These are phyloP conservation scores for Aspergillus quadricinctus DNA, from an alignment of 2,329 filamentous ascomycete species.

Conservation along the genomic window DNA sequence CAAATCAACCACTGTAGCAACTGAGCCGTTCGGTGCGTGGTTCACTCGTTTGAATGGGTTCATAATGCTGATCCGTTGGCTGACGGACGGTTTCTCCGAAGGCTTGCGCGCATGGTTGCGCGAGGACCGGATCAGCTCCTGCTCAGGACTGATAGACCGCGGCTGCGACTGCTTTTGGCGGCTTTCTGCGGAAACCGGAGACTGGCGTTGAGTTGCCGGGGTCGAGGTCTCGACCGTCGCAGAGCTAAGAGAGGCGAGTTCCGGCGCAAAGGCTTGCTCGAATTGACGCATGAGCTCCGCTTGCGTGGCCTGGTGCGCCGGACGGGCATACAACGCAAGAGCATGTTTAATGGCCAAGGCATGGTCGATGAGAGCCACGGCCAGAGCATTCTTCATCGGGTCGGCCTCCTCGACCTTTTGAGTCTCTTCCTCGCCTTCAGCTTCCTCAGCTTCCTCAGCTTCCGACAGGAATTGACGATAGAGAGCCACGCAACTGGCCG, in stretches of 20 bases:
- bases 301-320: slow-evolving; percentile 50
- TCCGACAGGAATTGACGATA: slow-evolving; percentile 72
- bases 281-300: slow-evolving; percentile 36
- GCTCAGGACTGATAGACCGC: slow-evolving; percentile 33
- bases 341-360: slow-evolving; percentile 82
- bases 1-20: slow-evolving; percentile 31
- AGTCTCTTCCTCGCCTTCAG: slow-evolving; percentile 27
- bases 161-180: slow-evolving; percentile 19
- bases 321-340: slow-evolving; percentile 61
- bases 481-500: slow-evolving; percentile 70
- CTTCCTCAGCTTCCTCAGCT: slow-evolving; percentile 14
- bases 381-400: slow-evolving; percentile 70
- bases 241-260: slow-evolving; percentile 59
- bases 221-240: slow-evolving; percentile 34
- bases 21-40: slow-evolving; percentile 33
- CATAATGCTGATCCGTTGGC: slow-evolving; percentile 40
- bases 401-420: slow-evolving; percentile 50
- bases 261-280: slow-evolving; percentile 51
- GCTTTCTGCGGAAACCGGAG: slow-evolving; percentile 23
- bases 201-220: slow-evolving; percentile 41
- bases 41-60: slow-evolving; percentile 41
- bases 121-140: slow-evolving; percentile 31
- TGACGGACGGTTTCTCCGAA: slow-evolving; percentile 35
- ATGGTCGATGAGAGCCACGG: slow-evolving; percentile 82
- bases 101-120: slow-evolving; percentile 30